These are phyloP conservation scores for Metschnikowia shivogae DNA, from an alignment of 805 yeast genomes.

Conservation along the genomic window DNA sequence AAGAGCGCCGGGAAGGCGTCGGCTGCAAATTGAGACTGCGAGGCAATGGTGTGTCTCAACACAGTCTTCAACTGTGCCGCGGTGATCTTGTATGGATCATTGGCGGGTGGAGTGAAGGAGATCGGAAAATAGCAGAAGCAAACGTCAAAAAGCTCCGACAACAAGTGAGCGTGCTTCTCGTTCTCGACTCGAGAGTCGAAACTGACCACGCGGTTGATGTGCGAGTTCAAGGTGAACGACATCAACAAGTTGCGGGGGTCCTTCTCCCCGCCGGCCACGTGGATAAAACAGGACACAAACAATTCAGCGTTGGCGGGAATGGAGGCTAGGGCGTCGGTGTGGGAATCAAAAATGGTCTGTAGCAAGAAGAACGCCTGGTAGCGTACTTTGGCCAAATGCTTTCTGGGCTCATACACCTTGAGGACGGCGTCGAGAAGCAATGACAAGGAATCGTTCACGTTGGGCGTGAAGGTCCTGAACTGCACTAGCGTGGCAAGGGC, in stretches of 20 bases:
- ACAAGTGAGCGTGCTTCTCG: slow-evolving; percentile 35
- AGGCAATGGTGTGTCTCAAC: slow-evolving; percentile 58
- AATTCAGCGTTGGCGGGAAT: slow-evolving; percentile 28
- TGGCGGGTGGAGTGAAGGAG: slow-evolving; percentile 86
- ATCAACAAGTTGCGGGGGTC: slow-evolving; percentile 84
- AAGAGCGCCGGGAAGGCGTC: slow-evolving; percentile 75
- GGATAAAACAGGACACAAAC: slow-evolving; percentile 56
- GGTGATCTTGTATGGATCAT: slow-evolving; percentile 82
- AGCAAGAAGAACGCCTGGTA: slow-evolving; percentile 54
- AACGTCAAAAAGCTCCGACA: slow-evolving; percentile 77
- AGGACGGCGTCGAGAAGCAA: slow-evolving; percentile 30
- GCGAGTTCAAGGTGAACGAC: slow-evolving; percentile 56
- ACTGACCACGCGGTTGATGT: slow-evolving; percentile 39
- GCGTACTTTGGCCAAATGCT: slow-evolving; percentile 59
- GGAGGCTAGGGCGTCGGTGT: slow-evolving; percentile 19
- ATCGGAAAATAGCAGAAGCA: slow-evolving; percentile 96
- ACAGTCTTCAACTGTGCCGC: slow-evolving; percentile 63
- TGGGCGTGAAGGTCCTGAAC: slow-evolving; percentile 46
- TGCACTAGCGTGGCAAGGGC: slow-evolving; percentile 51
- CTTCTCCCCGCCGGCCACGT: slow-evolving; percentile 80
- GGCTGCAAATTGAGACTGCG: slow-evolving; percentile 58
- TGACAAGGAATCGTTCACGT: slow-evolving; percentile 26
- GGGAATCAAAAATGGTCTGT: slow-evolving; percentile 28
- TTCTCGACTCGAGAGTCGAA: slow-evolving; percentile 21
- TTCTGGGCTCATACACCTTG: slow-evolving; percentile 47